Base-by-base conservation (phyloP, 805 yeast genomes). In the Candida sithepensis region DNA sequence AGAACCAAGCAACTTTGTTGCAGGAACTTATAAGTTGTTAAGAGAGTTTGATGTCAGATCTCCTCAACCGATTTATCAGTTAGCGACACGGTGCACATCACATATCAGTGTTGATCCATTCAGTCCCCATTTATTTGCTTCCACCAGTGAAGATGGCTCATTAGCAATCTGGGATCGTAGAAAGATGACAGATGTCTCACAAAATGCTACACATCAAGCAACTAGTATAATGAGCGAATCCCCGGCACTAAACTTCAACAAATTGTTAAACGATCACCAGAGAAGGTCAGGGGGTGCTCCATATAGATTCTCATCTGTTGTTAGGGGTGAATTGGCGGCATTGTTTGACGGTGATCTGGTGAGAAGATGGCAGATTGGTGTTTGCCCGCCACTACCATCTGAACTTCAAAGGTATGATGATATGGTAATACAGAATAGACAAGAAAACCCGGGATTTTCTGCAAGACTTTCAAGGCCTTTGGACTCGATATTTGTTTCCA, bases 111-210 rank as follows among this genome's bases (percentile, higher is more conserved):
- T 83, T 26, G 91, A 88, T 60, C 92, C 86, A 3, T 80, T 80
- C 59, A 81, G 82, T 58, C 75, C 74, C 12, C 75, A 79, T 64
- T 73, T 78, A 51, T 88, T 91, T 63, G 80, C 88, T 16, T 82
- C 95, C 0, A 79, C 79, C 52, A 80, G 88, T 44, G 96, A 90
- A 56, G 92, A 87, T 58, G 96, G 96, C 1, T 79, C 94, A 0
- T 67, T 90, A 43, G 84, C 92, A 0, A 72, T 91, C 7, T 91
- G 91, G 88, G 96, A 87, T 62, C 73, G 88, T 52, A 71, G 96
- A 53, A 82, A 77, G 53, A 61, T 87, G 41, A 64, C 55, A 2
- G 56, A 57, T 5, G 51, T 56, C 5, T 50, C 60, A 12, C 48
- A 44, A 12, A 32, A 44, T 8, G 45, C 43, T 3, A 42, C 40